Base-by-base conservation (phyloP, 192 early-diverging fungal genomes). In the Coemansia sp. region DNA sequence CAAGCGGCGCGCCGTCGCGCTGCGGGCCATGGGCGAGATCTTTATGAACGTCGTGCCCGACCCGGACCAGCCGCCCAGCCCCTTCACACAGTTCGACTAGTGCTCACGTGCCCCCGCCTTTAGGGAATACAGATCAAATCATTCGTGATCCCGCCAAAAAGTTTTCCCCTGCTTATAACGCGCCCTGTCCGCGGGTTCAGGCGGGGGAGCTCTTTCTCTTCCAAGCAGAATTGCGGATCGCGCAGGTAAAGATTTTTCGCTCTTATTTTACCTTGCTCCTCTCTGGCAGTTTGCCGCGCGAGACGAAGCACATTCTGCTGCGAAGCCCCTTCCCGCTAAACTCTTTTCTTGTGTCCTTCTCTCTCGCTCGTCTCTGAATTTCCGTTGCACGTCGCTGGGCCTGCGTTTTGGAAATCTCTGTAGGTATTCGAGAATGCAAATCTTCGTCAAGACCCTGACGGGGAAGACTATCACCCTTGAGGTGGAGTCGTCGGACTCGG, bases 401-500 rank as follows among this genome's bases (percentile, higher is more conserved):
- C 25, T 33, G n/a, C 43, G 6, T 40, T 27, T 43, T 33, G 23
- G 26, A 14, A 22, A 16, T 18, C 17, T 6, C 7, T 55, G 41
- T 55, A 46, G 38, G 41, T 44, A 37, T 30, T 21, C 49, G 39
- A 54, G 22, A 17, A 62, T 54, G 87, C 84, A 87, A 69, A 87
- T 89, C 70, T 88, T 88, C 68, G 87, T 89, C 41, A 89, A 87
- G 82, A 88, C 87, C 63, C 81, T 88, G 45, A 87, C 85, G 47
- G 87, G 87, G 47, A 89, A 87, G 82, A 85, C 85, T 45, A 86
- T 87, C 72, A 86, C 86, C 56, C 80, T 85, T 28, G 86, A 95
- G 83, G 91, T 94, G 44, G 90, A 96, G 83, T 88, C 86, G 36
- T 81, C 80, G 47, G 84, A 87, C 56, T 71, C 75, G 42, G 88